Conservation (phyloP, 23 red algal species). For the Cyanidioschyzon merolae region DNA sequence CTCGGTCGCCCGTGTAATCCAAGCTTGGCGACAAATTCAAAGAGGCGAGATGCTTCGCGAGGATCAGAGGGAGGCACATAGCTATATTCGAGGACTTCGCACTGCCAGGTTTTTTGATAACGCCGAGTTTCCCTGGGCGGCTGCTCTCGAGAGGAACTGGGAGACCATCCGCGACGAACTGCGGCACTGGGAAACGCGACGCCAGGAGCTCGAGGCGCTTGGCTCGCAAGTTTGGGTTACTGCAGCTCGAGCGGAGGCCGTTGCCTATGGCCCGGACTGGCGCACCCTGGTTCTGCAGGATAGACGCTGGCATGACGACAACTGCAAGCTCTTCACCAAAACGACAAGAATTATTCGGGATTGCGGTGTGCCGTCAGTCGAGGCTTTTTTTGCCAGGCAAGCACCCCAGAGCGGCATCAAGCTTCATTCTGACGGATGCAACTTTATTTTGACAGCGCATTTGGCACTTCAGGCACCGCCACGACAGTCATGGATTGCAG, state of each 20-base stretch:
- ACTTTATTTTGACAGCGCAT: conserved; percentile 82
- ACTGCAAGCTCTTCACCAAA: conserved; percentile 48
- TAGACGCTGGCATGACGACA: conserved; percentile 55
- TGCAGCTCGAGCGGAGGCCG: conserved; percentile 50
- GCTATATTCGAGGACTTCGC: not conserved
- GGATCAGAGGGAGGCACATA: not conserved
- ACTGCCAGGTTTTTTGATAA: conserved; percentile 16
- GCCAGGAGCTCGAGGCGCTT: conserved; percentile 12
- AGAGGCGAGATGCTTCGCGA: conserved; percentile 6
- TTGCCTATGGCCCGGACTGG: conserved; percentile 76
- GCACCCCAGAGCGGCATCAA: conserved; percentile 56
- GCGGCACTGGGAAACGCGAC: not conserved
- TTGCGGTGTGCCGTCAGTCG: conserved; percentile 41
- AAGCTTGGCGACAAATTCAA: conserved; percentile 3
- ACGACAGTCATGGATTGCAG: conserved; percentile 59
- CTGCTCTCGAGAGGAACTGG: conserved; percentile 41
- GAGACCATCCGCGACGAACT: conserved; percentile 45
- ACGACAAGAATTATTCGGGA: conserved; percentile 39
- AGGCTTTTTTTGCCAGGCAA: conserved; percentile 82
- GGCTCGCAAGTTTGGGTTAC: conserved; percentile 68
- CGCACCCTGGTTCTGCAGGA: conserved; percentile 80
- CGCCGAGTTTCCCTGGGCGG: conserved; percentile 33
- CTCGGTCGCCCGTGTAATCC: not conserved
- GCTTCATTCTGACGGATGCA: conserved; percentile 67
- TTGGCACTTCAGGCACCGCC: conserved; percentile 36